Evolutionary conservation across 1,284 basidiomycete species (phyloP), one percentile per base, ranked within the genome.

Genomic region (Inonotus obliquus): DNA sequence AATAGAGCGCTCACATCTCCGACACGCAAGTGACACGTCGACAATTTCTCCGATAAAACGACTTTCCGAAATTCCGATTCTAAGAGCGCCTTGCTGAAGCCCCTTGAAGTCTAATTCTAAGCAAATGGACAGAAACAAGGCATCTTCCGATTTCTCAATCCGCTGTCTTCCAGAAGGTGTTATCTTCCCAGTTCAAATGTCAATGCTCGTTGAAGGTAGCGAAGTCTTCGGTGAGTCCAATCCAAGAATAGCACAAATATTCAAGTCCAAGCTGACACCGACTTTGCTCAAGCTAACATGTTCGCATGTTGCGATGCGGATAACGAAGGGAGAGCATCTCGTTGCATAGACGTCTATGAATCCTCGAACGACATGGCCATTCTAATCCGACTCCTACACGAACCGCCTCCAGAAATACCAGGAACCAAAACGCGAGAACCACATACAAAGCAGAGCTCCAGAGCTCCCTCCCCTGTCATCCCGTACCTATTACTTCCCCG

Each of bases 401-500:
- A 77, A 17, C 81, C 82, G 2, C 77, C 79, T 2, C 44, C 65
- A 56, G 53, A 65, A 70, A 59, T 64, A 66, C 29, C 44, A 79
- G 78, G 64, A 72, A 80, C 67, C 67, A 74, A 39, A 67, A 72
- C 0, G 76, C 79, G 21, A 49, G 19, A 27, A 35, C 60, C 49
- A 11, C 58, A 49, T 54, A 38, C 19, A 35, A 58, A 45, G 14
- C 9, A 45, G 19, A 35, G 23, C 14, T 25, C 35, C 56, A n/a
- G 27, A 47, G 11, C 19, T 21, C 27, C 54, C 9, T 48, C 13
- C 11, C 27, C 53, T 6, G 71, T 81, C 32, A 83, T 89, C 45
- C 86, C 86, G 1, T 76, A 86, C 14, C 86, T 86, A 17, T 68
- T 89, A 19, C 78, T 88, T 51, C 75, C 80, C 4, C 65, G 77